Evolutionary conservation across 1,284 basidiomycete species (phyloP), one percentile per base, ranked within the genome.

Genomic region (Volvariella surrecta): DNA sequence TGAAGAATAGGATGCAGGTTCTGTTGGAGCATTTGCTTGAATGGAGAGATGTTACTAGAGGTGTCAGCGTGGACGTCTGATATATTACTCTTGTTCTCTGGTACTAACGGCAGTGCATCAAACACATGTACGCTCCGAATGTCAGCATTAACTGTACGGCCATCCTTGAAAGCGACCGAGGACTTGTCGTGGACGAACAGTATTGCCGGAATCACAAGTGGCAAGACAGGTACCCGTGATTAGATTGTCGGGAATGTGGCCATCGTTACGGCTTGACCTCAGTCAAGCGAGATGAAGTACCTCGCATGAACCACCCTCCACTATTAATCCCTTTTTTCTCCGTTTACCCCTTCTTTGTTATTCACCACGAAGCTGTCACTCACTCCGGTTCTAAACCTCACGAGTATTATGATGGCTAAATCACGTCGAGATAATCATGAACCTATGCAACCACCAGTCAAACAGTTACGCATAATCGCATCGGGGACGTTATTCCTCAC

Each of bases 401-500:
- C 49, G 41, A 47, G 34, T 17, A 42, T 15, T 31, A 54, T 51
- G 37, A 69, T 68, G 66, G 59, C 60, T 45, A 69, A 61, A 51
- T 52, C 68, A 51, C 67, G 68, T 50, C 67, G 71, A 42, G 72
- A 75, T 50, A 60, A 56, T 3, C 58, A 61, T 24, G 62, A 64
- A 37, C 58, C 45, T 43, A 50, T 51, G 40, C 48, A 52, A 38
- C 52, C 52, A 47, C 46, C 50, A 31, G 44, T 56, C 39, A 63
- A 56, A 52, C 69, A 73, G n/a, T 64, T 87, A 17, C 79, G 84
- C 37, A 75, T 89, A 19, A 71, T 89, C 37, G 82, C 82, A 4
- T 79, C 81, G 13, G 86, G 86, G 16, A 84, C 86, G 7, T 69
- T 89, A 32, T 89, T 89, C 57, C 60, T 82, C 37, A 86, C 83